Base-by-base conservation (phyloP, 176 grass and related monocot genomes). In the Lolium perenne region DNA sequence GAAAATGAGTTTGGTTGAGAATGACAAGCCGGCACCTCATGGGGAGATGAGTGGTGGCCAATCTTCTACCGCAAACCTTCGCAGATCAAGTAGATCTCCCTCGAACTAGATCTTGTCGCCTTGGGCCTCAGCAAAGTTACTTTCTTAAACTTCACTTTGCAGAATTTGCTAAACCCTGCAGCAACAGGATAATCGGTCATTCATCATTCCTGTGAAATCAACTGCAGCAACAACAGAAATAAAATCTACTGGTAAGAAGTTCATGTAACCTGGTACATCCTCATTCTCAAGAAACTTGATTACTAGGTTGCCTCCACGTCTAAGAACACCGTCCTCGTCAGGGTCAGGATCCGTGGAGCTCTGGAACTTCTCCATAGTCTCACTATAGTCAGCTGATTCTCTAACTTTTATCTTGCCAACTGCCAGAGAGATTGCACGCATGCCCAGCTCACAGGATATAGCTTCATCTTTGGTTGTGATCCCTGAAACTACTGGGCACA, bases 11-110 rank as follows among this genome's bases (percentile, higher is more conserved):
- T 29, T 76, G 49, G 1, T 3, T 18, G 0, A 77, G 25, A 57
- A 56, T 40, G 35, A 14, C 20, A 56, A 14, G 35, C 12, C 7
- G 11, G 29, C 54, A 41, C 38, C 20, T 53, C 13, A 20, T 40
- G 63, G 63, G 17, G n/a, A 5, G 62, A 50, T 25, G 23, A 32
- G 48, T 76, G 23, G 7, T 16, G 29, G 7, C 18, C 11, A 16
- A 50, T 22, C 71, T 72, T 67, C 84, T 95, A 98, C 29, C 89
- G 57, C 41, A 93, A 65, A 62, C 92, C 93, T 85, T 96, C 92
- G 0, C 97, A 98, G 54, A 98, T 92, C 87, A 96, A 54, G 88
- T 95, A 98, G 73, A 95, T 98, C 70, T 98, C 93, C 91, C 92
- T 88, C 5, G 96, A 98, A 61, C 82, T 89, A 82, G 93, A 92